phyloP scores from a whole-genome alignment of 108 stramenopile genomes.

The Stephanodiscus minutulus region DNA sequence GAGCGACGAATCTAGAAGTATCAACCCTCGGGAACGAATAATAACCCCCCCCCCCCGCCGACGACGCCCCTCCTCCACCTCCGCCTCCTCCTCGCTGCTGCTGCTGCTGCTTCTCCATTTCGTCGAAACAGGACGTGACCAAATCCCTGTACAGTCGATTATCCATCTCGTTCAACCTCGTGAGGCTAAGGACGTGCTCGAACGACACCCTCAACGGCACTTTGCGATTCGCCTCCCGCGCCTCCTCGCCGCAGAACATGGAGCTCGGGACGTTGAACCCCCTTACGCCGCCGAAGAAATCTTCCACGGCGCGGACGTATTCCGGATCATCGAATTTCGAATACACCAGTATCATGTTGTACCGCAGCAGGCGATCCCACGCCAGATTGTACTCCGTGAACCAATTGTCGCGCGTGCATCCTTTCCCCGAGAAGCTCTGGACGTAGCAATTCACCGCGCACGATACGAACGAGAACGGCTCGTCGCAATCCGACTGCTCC shows the following conservation, averaged over 20 bases:
- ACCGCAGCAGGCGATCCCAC: constrained; percentile 26
- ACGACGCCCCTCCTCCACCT: not conserved
- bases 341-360: constrained; percentile 40
- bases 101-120: constrained; percentile 12
- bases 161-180: constrained; percentile 36
- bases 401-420: constrained; percentile 38
- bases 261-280: constrained; percentile 25
- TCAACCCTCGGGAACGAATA: constrained; percentile 28
- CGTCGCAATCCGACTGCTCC: constrained; percentile 17
- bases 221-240: constrained; percentile 29
- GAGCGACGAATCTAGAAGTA: constrained; percentile 12
- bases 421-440: constrained; percentile 34
- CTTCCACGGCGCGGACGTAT: constrained; percentile 34
- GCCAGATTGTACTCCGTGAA: constrained; percentile 26
- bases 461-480: constrained; percentile 24
- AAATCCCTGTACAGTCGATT: constrained; percentile 24
- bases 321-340: constrained; percentile 29
- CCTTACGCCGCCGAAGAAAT: constrained; percentile 31
- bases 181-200: constrained; percentile 23
- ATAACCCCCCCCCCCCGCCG: too few species aligned
- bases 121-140: constrained; percentile 8
- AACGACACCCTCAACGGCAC: constrained; percentile 31
- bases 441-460: constrained; percentile 49
- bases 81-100: too few species aligned
- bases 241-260: constrained; percentile 37